Evolutionary conservation across 2,329 filamentous ascomycete genomes (phyloP).

Genomic region (Colletotrichum sp.): DNA sequence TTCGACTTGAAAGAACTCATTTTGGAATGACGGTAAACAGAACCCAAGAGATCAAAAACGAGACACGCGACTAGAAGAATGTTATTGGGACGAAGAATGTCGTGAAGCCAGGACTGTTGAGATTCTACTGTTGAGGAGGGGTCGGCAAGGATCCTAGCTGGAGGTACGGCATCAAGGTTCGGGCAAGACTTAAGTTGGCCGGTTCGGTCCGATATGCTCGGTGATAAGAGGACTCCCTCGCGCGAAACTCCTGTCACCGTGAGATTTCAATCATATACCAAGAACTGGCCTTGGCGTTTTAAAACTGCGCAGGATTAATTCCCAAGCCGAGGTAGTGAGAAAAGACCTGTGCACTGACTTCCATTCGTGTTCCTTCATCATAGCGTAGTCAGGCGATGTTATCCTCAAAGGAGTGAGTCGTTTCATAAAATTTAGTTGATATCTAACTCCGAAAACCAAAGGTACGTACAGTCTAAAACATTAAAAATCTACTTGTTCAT

Average conservation of each 20-base stretch:
- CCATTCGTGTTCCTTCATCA: not conserved
- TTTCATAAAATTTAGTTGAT: not conserved
- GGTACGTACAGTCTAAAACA: not conserved
- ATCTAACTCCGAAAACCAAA: not conserved
- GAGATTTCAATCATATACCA: not conserved
- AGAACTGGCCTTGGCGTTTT: not conserved
- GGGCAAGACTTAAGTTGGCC: not conserved
- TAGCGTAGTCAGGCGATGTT: not conserved
- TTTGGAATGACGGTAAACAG: not conserved
- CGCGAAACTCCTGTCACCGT: not conserved
- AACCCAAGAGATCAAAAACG: not conserved
- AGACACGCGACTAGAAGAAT: not conserved
- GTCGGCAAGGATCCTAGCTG: not conserved
- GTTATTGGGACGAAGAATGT: not conserved
- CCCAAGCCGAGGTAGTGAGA: not conserved
- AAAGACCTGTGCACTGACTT: not conserved
- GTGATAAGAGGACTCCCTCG: not conserved
- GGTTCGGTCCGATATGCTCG: not conserved
- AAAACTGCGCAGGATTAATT: not conserved
- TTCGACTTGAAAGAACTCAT: not conserved
- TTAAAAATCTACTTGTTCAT: slow-evolving; percentile 20
- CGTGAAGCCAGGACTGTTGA: not conserved
- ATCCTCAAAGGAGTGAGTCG: not conserved
- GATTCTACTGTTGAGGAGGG: not conserved
- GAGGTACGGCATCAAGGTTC: not conserved